A percentile compares a stretch with the other conserved stretches of the same genome.
phyloP scores from a whole-genome alignment of 2,329 filamentous ascomycete species.

The Claviceps citrina region DNA sequence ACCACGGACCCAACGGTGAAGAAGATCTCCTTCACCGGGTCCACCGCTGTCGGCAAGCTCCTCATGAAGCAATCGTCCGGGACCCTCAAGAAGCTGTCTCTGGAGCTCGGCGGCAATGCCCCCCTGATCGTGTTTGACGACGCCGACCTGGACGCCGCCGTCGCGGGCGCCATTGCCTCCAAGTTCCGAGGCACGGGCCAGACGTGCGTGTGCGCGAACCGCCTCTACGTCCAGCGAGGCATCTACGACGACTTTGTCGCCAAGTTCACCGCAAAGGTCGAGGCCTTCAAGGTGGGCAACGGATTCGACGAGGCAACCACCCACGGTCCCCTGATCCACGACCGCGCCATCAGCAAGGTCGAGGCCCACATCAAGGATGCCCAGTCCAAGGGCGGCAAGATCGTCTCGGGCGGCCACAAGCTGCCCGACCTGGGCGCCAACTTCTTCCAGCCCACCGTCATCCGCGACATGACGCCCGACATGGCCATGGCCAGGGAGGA shows the following conservation, averaged over 20 bases:
- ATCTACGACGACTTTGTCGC: conserved; percentile 62
- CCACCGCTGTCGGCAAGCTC: conserved; percentile 48
- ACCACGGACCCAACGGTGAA: conserved; percentile 59
- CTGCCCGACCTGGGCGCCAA: conserved; percentile 62
- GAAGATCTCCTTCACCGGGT: conserved; percentile 93
- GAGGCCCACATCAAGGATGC: conserved; percentile 69
- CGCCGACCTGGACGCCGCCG: conserved; percentile 72
- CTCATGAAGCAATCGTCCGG: conserved; percentile 81
- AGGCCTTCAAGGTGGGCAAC: conserved; percentile 58
- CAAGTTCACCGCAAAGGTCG: conserved; percentile 57
- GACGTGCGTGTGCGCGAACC: conserved; percentile 84
- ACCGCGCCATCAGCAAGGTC: conserved; percentile 65
- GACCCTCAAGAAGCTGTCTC: conserved; percentile 69
- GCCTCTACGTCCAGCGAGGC: conserved; percentile 62
- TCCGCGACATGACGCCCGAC: conserved; percentile 69
- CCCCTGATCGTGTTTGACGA: conserved; percentile 97
- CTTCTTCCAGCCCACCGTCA: conserved; percentile 82
- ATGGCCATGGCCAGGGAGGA: conserved; percentile 81
- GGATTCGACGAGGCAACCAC: conserved; percentile 57
- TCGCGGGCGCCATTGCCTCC: conserved; percentile 64
- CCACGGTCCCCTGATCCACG: conserved; percentile 75
- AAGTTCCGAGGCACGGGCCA: conserved; percentile 94
- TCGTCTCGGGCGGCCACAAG: conserved; percentile 60
- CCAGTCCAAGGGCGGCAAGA: conserved; percentile 56
- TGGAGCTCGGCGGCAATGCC: conserved; percentile 88